Conservation (phyloP, 2,329 filamentous ascomycete species). For the Sarocladium oryzae region DNA sequence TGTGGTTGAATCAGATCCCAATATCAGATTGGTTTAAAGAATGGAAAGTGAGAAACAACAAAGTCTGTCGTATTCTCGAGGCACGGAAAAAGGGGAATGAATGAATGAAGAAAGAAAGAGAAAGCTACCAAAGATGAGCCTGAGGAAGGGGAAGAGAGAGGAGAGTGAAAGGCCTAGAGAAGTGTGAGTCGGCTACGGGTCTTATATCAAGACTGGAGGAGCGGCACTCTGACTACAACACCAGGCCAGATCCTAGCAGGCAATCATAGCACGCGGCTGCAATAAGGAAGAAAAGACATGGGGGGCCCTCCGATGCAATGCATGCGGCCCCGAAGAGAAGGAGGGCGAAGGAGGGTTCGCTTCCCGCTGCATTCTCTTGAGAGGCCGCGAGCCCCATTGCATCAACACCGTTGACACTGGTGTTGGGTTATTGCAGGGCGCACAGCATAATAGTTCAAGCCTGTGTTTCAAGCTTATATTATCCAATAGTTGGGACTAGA, state of each 20-base stretch:
- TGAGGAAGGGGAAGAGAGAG: not conserved
- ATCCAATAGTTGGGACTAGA: too few relatives aligned
- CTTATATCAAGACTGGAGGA: not conserved
- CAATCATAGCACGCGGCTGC: too few relatives aligned
- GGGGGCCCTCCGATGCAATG: too few relatives aligned
- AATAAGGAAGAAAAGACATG: too few relatives aligned
- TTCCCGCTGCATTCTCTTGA: too few relatives aligned
- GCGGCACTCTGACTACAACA: not conserved
- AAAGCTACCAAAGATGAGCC: constrained; percentile 1
- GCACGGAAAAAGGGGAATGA: not conserved
- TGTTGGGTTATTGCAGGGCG: too few relatives aligned
- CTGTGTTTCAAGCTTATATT: not conserved
- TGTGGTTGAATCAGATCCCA: not conserved
- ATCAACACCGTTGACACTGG: too few relatives aligned
- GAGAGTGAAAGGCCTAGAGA: not conserved
- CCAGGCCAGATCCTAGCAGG: too few relatives aligned
- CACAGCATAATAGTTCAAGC: too few relatives aligned
- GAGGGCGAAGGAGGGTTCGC: too few relatives aligned
- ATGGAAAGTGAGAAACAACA: not conserved
- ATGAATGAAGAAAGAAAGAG: not conserved
- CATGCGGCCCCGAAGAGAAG: not conserved
- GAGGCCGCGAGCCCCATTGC: too few relatives aligned
- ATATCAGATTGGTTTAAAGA: not conserved
- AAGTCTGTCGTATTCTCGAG: too few relatives aligned
- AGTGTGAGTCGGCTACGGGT: not conserved